Evolutionary conservation across 805 yeast species (phyloP).

Genomic region (Cyberlindnera maritima): DNA sequence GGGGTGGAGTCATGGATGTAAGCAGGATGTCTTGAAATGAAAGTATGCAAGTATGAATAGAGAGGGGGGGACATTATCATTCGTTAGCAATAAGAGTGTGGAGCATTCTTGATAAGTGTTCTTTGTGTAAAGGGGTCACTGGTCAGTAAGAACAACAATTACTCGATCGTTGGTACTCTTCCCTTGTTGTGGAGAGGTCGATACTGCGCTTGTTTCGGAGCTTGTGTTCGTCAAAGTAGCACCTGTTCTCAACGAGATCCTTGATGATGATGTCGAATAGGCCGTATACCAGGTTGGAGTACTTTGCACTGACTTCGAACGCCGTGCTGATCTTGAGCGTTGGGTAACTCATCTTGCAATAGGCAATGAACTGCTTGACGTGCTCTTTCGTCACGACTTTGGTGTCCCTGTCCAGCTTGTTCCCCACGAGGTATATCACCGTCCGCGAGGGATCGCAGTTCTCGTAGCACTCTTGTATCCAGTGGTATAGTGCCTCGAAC

Average conservation of each 20-base stretch:
- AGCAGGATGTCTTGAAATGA: not conserved
- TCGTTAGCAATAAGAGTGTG: constrained; percentile 4
- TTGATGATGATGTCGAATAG: constrained; percentile 37
- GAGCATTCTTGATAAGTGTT: not conserved
- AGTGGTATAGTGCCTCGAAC: constrained; percentile 37
- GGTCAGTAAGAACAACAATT: constrained; percentile 26
- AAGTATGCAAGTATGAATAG: not conserved
- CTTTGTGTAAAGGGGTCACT: not conserved
- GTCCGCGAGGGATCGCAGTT: constrained; percentile 32
- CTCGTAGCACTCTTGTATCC: constrained; percentile 42
- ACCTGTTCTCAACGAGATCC: constrained; percentile 39
- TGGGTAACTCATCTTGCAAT: constrained; percentile 29
- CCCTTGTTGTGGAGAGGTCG: constrained; percentile 27
- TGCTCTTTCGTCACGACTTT: constrained; percentile 40
- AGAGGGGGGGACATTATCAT: constrained; percentile 7
- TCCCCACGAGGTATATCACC: constrained; percentile 44
- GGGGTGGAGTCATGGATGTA: not conserved
- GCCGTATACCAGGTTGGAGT: constrained; percentile 36
- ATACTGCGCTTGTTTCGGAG: constrained; percentile 28
- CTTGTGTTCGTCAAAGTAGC: constrained; percentile 33
- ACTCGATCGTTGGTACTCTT: constrained; percentile 18
- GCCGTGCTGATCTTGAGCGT: constrained; percentile 37
- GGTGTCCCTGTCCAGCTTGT: constrained; percentile 38
- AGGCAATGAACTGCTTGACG: constrained; percentile 32
- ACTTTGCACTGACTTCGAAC: constrained; percentile 47